Evolutionary conservation across 345 rosid genomes (phyloP), one percentile per base, ranked within the genome.

Genomic region (Aurinia saxatilis): DNA sequence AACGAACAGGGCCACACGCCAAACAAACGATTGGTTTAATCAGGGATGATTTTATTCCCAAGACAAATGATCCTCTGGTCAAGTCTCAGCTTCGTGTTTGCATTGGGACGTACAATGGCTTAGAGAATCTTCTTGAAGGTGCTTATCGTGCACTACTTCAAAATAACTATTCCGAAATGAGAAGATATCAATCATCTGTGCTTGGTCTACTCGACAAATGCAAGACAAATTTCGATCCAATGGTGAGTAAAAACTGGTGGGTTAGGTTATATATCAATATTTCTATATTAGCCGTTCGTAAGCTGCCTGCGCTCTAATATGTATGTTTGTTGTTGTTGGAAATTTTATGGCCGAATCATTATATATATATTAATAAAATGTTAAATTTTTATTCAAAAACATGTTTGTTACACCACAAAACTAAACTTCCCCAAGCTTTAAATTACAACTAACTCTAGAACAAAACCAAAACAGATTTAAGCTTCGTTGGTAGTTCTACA

Each of bases 111-210:
- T 63, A 50, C 40, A 17, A 15, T 29, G 40, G 16, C 11, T 31
- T 50, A 5, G 12, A 27, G 13, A 63, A 40, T 13, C 14, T 15
- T 50, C 49, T 50, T 0, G 14, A 29, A 8, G 50, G 11, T 30
- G 58, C 67, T 29, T 50, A 50, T 39, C 5, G 0, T n/a, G 40
- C 58, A 27, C 5, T 27, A 4, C 6, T 8, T 16, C 58, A 1
- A 0, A 50, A 50, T 50, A 6, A 63, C 2, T 50, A 38, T 50
- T 16, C 7, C 2, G 56, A 61, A 38, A 50, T 39, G 67, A 63
- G 40, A 63, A 38, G 23, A 5, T 50, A 50, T 17, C 67, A 63
- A 50, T 38, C 67, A 38, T 1, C 13, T 29, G 58, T 63, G 7
- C 14, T 63, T 38, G 40, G 50, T 50, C 3, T 25, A 18, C 10